Evolutionary conservation across 371 early-diverging fungal genomes (phyloP), one percentile per base, ranked within the genome.

Genomic region (Encephalitozoon intestinalis): DNA sequence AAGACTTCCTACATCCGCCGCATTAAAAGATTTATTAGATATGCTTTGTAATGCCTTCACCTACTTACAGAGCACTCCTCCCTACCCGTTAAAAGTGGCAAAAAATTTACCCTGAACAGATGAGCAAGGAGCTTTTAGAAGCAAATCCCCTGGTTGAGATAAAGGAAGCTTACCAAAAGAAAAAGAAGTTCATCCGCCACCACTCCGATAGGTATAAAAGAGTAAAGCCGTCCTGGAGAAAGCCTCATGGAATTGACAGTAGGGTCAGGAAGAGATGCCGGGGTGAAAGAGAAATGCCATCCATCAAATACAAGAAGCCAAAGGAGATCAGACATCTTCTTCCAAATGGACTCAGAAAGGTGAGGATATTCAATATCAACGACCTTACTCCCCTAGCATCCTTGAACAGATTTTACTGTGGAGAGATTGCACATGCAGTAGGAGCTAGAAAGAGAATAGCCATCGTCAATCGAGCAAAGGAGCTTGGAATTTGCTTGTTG

Each of bases 181-280:
- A 99, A 91, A 92, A 92, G 87, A 92, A 92, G 81, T 99, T 99
- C 90, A 89, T 88, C 87, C 92, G 99, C 84, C 92, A 92, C 88
- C 97, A 99, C 86, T 93, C 92, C 81, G 95, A 97, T 89, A 92
- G 96, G 89, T 76, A 75, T 28, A 40, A 44, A n/a, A 71, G 79
- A 50, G 68, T 82, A 66, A 87, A 91, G 90, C 89, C 89, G 82
- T 91, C 94, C 81, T 99, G 99, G 99, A 91, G 99, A 88, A 94
- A 93, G 88, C 99, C 99, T 87, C 92, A 91, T 89, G 99, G 99
- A 94, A 97, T 99, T 87, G 99, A 99, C 87, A 93, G 91, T 90
- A 89, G 92, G 83, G 94, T 96, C 83, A 92, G 99, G 83, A 90
- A 95, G 85, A 90, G 94, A 79, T 92, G 96, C 90, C 92, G 91